Base-by-base conservation (phyloP, 768 basidiomycete species). In the Mycena indigotica region DNA sequence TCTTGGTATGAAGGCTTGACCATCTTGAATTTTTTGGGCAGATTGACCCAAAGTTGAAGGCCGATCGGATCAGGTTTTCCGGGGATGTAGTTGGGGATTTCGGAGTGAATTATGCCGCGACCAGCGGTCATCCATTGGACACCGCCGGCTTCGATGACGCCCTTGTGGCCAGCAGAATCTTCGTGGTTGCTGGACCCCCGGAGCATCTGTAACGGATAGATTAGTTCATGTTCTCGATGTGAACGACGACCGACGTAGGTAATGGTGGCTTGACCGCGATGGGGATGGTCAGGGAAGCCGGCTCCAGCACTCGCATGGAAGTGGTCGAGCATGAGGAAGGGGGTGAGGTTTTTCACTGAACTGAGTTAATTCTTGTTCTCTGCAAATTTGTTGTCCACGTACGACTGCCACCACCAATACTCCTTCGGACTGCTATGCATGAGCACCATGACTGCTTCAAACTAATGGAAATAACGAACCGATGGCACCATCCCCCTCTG, bases 241-340 rank as follows among this genome's bases (percentile, higher is more conserved):
- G 17, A 26, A 55, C 23, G 8, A 8, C 15, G 55, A 56, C 62
- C 21, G 32, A 59, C 62, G 71, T 96, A 96, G 0, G 94, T 95
- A 3, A 91, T 87, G 1, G 89, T 92, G 3, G 87, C 87, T 70
- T 95, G 93, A 3, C 93, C 95, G 17, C 93, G 82, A 70, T 95
- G 95, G 2, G 95, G 93, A 69, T 96, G 95, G 69, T 97, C 95
- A 13, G 93, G 91, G 66, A 96, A 94, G 3, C 91, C 46, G 5
- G 51, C 62, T 2, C 57, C 61, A 1, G 6, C n/a, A n/a, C 32
- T 50, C 90, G 90, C 80, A 65, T 86, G 84, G 67, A 93, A 93
- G 67, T 95, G 88, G 68, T 93, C 90, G 12, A 92, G 75, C 89
- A 98, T 87, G 52, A 98, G 79, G 79, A 98, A 98, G 1, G 95